Evolutionary conservation across 2,329 filamentous ascomycete genomes (phyloP).

Genomic region (Mollisia scopiformis): DNA sequence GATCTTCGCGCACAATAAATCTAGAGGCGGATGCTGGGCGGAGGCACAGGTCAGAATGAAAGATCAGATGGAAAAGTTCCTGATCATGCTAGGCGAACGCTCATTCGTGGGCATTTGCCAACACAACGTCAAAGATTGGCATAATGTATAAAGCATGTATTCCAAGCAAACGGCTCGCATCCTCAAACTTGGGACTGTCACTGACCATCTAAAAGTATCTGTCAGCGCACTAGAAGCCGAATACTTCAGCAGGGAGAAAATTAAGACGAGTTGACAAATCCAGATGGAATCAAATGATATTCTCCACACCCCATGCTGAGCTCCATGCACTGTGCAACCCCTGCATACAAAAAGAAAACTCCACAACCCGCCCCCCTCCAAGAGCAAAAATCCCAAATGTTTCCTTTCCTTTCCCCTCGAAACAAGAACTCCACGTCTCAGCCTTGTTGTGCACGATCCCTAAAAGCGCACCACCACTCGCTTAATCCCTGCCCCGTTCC

Average conservation of each 20-base stretch:
- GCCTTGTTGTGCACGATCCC: neutral
- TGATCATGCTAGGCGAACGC: too few species aligned
- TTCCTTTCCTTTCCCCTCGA: neutral
- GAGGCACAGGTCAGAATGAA: too few species aligned
- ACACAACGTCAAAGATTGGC: neutral
- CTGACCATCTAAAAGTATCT: neutral
- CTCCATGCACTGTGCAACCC: neutral
- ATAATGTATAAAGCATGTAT: neutral
- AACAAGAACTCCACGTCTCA: neutral
- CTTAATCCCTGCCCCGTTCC: neutral
- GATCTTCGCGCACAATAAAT: too few species aligned
- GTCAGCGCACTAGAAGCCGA: neutral
- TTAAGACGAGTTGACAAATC: neutral
- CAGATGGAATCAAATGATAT: too few species aligned
- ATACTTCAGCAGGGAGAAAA: neutral
- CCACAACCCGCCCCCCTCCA: neutral
- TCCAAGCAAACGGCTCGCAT: neutral
- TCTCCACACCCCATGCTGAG: too few species aligned
- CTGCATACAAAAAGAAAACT: neutral
- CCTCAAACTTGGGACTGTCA: neutral
- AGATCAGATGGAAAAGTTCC: too few species aligned
- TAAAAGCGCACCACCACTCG: neutral
- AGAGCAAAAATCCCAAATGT: neutral
- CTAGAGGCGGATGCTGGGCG: too few species aligned
- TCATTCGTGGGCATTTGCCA: neutral